Evolutionary conservation across 805 yeast species (phyloP).

Genomic region (Cyberlindnera mycetangii): DNA sequence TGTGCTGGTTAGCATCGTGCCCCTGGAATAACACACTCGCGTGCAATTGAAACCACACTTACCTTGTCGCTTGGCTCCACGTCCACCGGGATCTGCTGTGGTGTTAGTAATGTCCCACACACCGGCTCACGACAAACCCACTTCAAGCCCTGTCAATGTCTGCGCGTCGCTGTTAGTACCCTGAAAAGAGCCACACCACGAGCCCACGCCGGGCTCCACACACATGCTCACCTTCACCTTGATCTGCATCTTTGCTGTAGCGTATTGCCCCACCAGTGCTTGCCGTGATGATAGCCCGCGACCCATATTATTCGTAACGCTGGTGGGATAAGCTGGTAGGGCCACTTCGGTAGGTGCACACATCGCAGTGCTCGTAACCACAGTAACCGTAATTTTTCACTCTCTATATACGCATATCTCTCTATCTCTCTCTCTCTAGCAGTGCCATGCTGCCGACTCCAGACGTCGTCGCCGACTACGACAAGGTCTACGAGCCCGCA

Average conservation of each 20-base stretch:
- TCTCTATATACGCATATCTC: too few species aligned
- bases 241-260: constrained; percentile 47
- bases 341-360: too few species aligned
- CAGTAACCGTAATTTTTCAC: neutral
- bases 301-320: too few species aligned
- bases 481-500: constrained; percentile 89
- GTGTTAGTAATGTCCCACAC: constrained; percentile 10
- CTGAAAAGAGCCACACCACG: too few species aligned
- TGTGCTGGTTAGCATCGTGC: constrained; percentile 28
- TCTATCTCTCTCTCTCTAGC: neutral
- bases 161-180: constrained; percentile 15
- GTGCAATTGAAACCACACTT: too few species aligned
- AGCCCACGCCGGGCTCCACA: too few species aligned
- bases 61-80: constrained; percentile 67
- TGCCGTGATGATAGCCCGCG: too few species aligned
- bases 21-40: neutral
- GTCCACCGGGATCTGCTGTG: constrained; percentile 58
- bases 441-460: constrained; percentile 82
- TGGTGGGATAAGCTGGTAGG: too few species aligned
- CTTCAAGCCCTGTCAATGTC: constrained; percentile 81
- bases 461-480: constrained; percentile 52
- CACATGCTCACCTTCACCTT: constrained; percentile 62
- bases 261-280: too few species aligned
- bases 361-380: neutral
- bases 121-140: constrained; percentile 27